Evolutionary conservation across 768 basidiomycete genomes (phyloP), one percentile per base, ranked within the genome.

Genomic region (Tricholoma matsutake): DNA sequence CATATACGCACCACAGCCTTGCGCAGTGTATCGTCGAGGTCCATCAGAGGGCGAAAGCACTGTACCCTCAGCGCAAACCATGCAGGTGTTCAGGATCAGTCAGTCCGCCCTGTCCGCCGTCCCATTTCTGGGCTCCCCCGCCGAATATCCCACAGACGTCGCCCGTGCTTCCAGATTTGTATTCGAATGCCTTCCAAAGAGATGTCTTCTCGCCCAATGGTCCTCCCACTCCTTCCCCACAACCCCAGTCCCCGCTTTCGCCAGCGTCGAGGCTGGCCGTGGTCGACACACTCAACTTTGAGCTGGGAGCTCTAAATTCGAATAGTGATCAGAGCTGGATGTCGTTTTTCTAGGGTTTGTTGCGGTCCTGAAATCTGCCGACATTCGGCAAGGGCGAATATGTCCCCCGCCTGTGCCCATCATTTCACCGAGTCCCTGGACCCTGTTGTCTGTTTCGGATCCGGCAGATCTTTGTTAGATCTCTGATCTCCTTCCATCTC

Each of bases 21-120:
- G 69, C 73, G 6, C 81, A 81, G 59, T 83, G 80, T 58, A 79
- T 81, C 52, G 76, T 75, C 14, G 81, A 82, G 65, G 79, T 77
- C 2, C 79, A 82, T 60, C 74, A 80, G 55, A 71, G 79, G 25
- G 79, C 79, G 6, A 75, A 74, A 34, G 66, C 73, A 3, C 71
- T 79, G 59, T 79, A 76, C 72, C 80, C 79, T 10, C 65, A 76
- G 29, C 73, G 79, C 20, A 80, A 81, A 57, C 78, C 77, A 1
- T 82, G 80, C 61, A 73, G 74, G 55, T 81, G 81, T 62, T 74
- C 77, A 7, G 65, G 59, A 6, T 58, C 65, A 43, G 62, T 66
- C 45, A 57, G 67, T 6, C 63, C 69, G 37, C 61, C 62, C 41
- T 77, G 79, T 54, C 78, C 79, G 5, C 78, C 78, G 10, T 78